Percentiles rank a stretch among this genome's conserved stretches.
phyloP scores from a whole-genome alignment of 108 stramenopile species.

The Pseudonitzschia multiseries region DNA sequence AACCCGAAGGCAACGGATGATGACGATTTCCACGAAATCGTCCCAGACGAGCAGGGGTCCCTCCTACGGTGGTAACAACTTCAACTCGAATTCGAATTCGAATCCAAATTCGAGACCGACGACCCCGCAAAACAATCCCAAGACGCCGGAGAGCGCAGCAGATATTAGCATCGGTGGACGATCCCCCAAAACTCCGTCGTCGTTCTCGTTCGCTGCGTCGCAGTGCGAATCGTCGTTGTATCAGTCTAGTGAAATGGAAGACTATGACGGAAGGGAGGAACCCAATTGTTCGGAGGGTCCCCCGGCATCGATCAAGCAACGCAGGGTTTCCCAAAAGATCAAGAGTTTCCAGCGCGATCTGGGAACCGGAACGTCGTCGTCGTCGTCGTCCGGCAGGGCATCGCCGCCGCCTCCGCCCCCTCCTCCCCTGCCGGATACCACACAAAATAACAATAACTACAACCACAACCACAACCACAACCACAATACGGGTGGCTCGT shows the following conservation, averaged over 20 bases:
- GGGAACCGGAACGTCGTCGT: neutral
- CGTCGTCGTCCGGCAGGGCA: neutral
- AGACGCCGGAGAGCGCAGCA: too few relatives aligned
- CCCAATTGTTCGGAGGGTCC: slow-evolving; percentile 5
- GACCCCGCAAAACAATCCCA: too few relatives aligned
- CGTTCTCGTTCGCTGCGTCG: neutral
- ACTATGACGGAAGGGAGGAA: slow-evolving; percentile 8
- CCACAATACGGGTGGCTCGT: too few relatives aligned
- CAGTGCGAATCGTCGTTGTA: slow-evolving; percentile 6
- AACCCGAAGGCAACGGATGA: neutral
- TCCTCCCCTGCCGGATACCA: neutral
- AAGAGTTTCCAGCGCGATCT: neutral
- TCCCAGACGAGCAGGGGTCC: neutral
- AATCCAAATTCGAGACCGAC: too few relatives aligned
- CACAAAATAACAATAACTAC: too few relatives aligned
- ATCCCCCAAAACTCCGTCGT: too few relatives aligned
- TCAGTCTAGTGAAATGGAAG: slow-evolving; percentile 16
- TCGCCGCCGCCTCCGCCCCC: neutral
- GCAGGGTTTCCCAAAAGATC: neutral
- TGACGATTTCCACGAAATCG: neutral
- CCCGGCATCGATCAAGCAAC: neutral
- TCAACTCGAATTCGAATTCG: too few relatives aligned
- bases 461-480: too few relatives aligned
- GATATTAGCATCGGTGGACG: too few relatives aligned
- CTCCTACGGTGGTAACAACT: too few relatives aligned